Conservation (phyloP, 2,329 filamentous ascomycete species). For the Chaetoscypha palmicola region DNA sequence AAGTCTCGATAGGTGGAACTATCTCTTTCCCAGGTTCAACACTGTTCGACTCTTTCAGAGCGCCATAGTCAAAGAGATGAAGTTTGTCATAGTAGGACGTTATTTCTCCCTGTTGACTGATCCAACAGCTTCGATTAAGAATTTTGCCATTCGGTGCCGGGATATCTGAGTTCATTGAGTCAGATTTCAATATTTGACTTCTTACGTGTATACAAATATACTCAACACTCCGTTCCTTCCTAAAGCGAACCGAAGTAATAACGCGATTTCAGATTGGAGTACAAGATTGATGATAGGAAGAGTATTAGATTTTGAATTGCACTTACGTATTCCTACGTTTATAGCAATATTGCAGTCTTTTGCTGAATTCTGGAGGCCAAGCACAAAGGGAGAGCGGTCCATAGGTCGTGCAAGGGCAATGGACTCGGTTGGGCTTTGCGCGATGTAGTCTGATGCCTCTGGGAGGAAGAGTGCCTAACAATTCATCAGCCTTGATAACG, state of each 20-base stretch:
- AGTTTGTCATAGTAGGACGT: conserved; percentile 72
- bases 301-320: no score
- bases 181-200: no score
- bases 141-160: conserved; percentile 45
- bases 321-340: conserved; percentile 83
- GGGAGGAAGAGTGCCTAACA: conserved; percentile 75
- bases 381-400: conserved; percentile 63
- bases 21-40: conserved; percentile 63
- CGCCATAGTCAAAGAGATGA: conserved; percentile 73
- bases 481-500: no score
- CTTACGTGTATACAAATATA: no score
- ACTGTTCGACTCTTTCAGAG: conserved; percentile 57
- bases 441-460: conserved; percentile 74
- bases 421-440: conserved; percentile 58
- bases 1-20: conserved; percentile 62
- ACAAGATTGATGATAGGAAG: no score
- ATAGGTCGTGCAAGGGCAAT: conserved; percentile 64
- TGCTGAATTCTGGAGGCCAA: conserved; percentile 65
- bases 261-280: no score
- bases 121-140: conserved; percentile 61
- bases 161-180: no score
- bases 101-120: conserved; percentile 52
- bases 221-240: no score
- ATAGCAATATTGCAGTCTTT: conserved; percentile 58
- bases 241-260: no score